phyloP scores from a whole-genome alignment of 306 rosid species.

The Herpetospermum pedunculosum region DNA sequence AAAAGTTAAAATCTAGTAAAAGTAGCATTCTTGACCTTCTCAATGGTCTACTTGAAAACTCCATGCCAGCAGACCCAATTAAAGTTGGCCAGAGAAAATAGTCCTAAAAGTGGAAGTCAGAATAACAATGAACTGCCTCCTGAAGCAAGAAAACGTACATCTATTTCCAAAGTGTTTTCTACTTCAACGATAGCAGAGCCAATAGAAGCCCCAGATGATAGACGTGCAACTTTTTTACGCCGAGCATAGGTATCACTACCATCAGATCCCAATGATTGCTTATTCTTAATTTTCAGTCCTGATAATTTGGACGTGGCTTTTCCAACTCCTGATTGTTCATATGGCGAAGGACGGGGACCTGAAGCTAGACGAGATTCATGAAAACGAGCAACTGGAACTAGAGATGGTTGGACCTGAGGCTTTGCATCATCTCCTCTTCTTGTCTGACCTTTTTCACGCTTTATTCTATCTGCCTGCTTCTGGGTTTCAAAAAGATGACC shows the following conservation, averaged over 20 bases:
- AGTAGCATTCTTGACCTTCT: neutral
- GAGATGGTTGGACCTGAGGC: slow-evolving; percentile 64
- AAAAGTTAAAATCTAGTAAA: slow-evolving; percentile 2
- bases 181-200: slow-evolving; percentile 95
- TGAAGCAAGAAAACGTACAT: slow-evolving; percentile 57
- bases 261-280: slow-evolving; percentile 6
- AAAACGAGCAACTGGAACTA: slow-evolving; percentile 64
- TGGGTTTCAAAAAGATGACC: slow-evolving; percentile 13
- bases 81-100: slow-evolving; percentile 21
- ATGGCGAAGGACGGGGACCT: slow-evolving; percentile 68
- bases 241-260: slow-evolving; percentile 21
- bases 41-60: neutral
- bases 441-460: slow-evolving; percentile 64
- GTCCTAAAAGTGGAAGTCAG: slow-evolving; percentile 4
- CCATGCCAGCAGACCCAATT: slow-evolving; percentile 28
- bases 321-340: slow-evolving; percentile 32
- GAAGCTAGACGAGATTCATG: slow-evolving; percentile 96
- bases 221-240: slow-evolving; percentile 42
- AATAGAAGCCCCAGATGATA: slow-evolving; percentile 39
- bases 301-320: slow-evolving; percentile 11
- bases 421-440: slow-evolving; percentile 73
- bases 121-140: slow-evolving; percentile 24
- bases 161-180: slow-evolving; percentile 58
- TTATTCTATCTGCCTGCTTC: slow-evolving; percentile 81
- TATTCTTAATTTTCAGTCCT: slow-evolving; percentile 15